Base-by-base conservation (phyloP, 1,139 yeast species). In the Nakaseomyces sp. region DNA sequence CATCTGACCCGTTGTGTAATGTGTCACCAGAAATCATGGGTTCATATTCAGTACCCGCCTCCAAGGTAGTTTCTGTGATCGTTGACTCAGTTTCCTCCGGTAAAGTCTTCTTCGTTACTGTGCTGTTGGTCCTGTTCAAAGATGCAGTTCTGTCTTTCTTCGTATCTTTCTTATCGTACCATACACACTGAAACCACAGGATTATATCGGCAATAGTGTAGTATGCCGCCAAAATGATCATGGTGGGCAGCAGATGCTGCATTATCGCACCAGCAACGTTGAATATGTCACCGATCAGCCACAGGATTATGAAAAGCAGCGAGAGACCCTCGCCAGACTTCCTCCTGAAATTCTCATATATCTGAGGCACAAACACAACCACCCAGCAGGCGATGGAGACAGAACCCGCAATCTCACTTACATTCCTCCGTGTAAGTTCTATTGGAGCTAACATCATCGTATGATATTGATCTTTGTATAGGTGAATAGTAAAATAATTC, bases 351-450 rank as follows among this genome's bases (percentile, higher is more conserved):
- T 89, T 89, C 61, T 91, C 96, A 63, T 87, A 89, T 39, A 91
- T 82, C 62, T 91, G 98, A 12, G 98, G 98, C 32, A 95, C 94
- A 70, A 91, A 91, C 19, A 91, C 97, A 44, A 91, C 88, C 50
- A 91, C 83, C 98, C 98, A 91, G 63, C 97, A 91, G 15, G 96
- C 95, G 37, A 91, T 76, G 15, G 97, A 89, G 40, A 91, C 86
- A 20, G 95, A 83, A 17, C 96, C 96, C 18, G 91, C 77, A 48
- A 87, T 83, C 5, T 95, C 95, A 59, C 93, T 81, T 33, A 87
- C 77, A 9, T 85, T 85, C 53, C 79, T 77, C 15, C 87, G 79
- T 55, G 81, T 86, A 45, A 84, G 67, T 29, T 75, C 71, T 25
- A 81, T 76, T 10, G 87, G 85, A 24, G 82, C 81, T 9, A 58